Evolutionary conservation across 1,284 basidiomycete species (phyloP), one percentile per base, ranked within the genome.

Genomic region (Filobasidium uniguttulatum): DNA sequence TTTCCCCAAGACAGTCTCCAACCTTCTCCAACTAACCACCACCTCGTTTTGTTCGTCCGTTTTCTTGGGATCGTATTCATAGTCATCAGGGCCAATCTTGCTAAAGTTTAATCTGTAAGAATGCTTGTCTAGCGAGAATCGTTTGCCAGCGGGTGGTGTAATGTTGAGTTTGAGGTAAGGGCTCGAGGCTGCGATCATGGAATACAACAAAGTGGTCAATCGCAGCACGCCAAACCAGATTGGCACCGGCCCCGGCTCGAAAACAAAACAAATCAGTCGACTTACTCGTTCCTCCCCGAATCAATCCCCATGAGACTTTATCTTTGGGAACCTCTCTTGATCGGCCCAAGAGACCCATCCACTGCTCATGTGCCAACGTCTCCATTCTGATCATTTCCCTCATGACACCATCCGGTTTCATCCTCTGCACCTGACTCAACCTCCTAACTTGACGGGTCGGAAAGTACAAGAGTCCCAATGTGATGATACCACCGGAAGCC

Each of bases 11-110:
- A 52, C 50, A 23, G 47, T 37, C 22, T 52, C 50, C 15, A 52
- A 20, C 26, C 50, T 19, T 22, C 44, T 40, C 50, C 46, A 37
- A 44, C 50, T 87, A 17, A 87, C 81, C 2, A 87, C 80, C 35
- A 86, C 62, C 49, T 87, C 84, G 59, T 78, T 82, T 54, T 77
- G 72, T 57, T 80, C 73, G 4, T 70, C 64, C 4, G 71, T 69
- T 53, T 78, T 74, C 25, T 79, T 72, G 22, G 80, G 76, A 60
- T 85, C 80, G 43, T 14, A 15, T 30, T 40, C 37, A 9, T 28
- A 8, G 14, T 29, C 35, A n/a, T 8, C n/a, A 9, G 28, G 14
- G 25, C 38, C 20, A 37, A 52, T 26, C 33, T 45, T 47, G 20
- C 45, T 45, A 29, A 52, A 52, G 30, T 52, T 46, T 26, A 52